These are phyloP conservation scores for Colletotrichum lupini DNA, from an alignment of 2,329 filamentous ascomycete species.

Conservation along the genomic window DNA sequence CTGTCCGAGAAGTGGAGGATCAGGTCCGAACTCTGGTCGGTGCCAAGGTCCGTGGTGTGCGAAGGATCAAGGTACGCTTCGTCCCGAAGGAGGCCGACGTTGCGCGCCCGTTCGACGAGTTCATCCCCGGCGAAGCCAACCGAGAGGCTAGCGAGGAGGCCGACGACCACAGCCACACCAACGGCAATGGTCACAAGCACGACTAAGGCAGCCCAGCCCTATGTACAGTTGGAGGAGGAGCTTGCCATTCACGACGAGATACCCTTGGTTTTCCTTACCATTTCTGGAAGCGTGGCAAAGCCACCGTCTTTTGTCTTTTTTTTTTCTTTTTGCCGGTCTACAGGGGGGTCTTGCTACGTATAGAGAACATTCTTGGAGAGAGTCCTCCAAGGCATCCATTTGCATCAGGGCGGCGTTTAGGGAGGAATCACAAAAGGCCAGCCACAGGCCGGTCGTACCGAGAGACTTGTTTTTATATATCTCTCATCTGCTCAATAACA, in stretches of 20 bases:
- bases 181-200: constrained; percentile 43
- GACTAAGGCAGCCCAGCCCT: constrained; percentile 32
- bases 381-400: constrained; percentile 19
- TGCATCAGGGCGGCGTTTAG: constrained; percentile 32
- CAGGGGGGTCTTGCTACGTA: neutral
- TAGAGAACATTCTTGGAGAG: constrained; percentile 23
- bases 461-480: constrained; percentile 11
- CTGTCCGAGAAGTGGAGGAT: constrained; percentile 77
- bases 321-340: neutral
- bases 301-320: constrained; percentile 6
- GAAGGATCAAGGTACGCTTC: constrained; percentile 86
- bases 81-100: constrained; percentile 72
- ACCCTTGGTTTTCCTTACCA: constrained; percentile 31
- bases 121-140: constrained; percentile 74
- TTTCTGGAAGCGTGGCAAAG: constrained; percentile 18
- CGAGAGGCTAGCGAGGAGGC: constrained; percentile 70
- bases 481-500: constrained; percentile 3
- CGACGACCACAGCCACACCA: constrained; percentile 54
- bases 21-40: constrained; percentile 79
- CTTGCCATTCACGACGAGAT: constrained; percentile 34
- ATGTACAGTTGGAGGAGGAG: constrained; percentile 23
- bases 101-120: constrained; percentile 77
- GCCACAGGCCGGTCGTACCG: constrained; percentile 16
- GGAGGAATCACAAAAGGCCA: constrained; percentile 28
- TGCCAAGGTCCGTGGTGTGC: constrained; percentile 82